Evolutionary conservation across 2,329 filamentous ascomycete species (phyloP).

Genomic region (Epichloe sibirici): DNA sequence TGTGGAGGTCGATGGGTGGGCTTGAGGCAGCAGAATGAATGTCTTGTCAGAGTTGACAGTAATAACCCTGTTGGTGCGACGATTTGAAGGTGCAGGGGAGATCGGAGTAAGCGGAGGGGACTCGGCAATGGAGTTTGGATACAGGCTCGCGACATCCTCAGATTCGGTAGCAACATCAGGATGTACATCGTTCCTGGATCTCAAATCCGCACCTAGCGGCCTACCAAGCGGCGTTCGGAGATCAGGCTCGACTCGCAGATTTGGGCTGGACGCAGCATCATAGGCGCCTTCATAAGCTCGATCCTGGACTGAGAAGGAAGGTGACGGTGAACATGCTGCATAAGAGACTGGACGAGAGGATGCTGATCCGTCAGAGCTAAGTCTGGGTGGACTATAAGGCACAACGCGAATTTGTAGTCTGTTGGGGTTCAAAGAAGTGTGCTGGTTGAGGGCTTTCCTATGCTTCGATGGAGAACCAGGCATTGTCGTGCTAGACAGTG

Average conservation of each 20-base stretch:
- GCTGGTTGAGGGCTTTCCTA: background rate
- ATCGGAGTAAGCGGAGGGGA: slow-evolving; percentile 3
- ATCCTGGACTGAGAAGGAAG: background rate
- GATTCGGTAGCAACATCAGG: background rate
- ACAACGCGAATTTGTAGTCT: slow-evolving; percentile 25
- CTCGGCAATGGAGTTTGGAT: background rate
- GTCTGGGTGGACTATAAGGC: slow-evolving; percentile 25
- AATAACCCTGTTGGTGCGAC: slow-evolving; percentile 26
- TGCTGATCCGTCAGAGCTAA: slow-evolving; percentile 20
- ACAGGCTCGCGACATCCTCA: background rate
- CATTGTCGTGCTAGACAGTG: slow-evolving; percentile 3
- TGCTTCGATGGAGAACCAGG: background rate
- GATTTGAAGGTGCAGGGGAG: slow-evolving; percentile 16
- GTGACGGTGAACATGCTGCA: slow-evolving; percentile 7
- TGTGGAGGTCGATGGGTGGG: slow-evolving; percentile 16
- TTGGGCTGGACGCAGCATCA: slow-evolving; percentile 1
- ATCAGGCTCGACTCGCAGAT: background rate
- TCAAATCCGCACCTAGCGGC: background rate
- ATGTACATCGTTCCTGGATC: background rate
- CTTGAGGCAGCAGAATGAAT: slow-evolving; percentile 36
- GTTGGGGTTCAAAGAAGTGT: slow-evolving; percentile 9
- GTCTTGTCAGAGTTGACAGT: slow-evolving; percentile 45
- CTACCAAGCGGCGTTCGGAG: background rate
- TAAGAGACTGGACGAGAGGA: slow-evolving; percentile 15
- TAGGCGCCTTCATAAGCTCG: background rate